phyloP scores from a whole-genome alignment of 345 rosid species.

The Arabidopsis arenosa region DNA sequence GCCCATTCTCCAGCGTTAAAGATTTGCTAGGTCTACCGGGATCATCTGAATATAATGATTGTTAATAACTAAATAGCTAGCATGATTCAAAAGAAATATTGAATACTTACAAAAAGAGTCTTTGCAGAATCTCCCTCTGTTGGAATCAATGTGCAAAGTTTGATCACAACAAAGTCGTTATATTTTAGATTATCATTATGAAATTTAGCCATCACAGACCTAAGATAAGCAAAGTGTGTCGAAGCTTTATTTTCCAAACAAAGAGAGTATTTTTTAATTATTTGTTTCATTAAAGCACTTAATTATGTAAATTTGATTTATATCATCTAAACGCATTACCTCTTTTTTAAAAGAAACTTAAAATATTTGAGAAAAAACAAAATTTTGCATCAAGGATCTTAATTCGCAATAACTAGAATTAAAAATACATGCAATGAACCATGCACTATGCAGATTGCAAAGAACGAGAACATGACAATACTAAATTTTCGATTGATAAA shows the following conservation, averaged over 20 bases:
- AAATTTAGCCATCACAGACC: neutral
- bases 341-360: neutral
- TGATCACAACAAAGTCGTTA: neutral
- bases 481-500: neutral
- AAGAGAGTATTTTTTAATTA: neutral
- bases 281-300: neutral
- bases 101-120: too few relatives aligned
- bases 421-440: neutral
- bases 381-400: neutral
- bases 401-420: neutral
- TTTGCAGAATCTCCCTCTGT: too few relatives aligned
- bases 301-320: neutral
- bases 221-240: neutral
- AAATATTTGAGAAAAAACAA: neutral
- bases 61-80: too few relatives aligned
- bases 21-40: too few relatives aligned
- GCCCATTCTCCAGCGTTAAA: too few relatives aligned
- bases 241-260: constrained; percentile 7
- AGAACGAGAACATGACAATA: neutral
- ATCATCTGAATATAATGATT: too few relatives aligned
- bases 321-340: neutral
- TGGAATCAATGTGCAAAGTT: too few relatives aligned
- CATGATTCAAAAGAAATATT: too few relatives aligned
- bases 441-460: neutral
- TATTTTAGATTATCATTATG: neutral